phyloP scores from a whole-genome alignment of 2,329 filamentous ascomycete species.

The Boeremia lycopersici region DNA sequence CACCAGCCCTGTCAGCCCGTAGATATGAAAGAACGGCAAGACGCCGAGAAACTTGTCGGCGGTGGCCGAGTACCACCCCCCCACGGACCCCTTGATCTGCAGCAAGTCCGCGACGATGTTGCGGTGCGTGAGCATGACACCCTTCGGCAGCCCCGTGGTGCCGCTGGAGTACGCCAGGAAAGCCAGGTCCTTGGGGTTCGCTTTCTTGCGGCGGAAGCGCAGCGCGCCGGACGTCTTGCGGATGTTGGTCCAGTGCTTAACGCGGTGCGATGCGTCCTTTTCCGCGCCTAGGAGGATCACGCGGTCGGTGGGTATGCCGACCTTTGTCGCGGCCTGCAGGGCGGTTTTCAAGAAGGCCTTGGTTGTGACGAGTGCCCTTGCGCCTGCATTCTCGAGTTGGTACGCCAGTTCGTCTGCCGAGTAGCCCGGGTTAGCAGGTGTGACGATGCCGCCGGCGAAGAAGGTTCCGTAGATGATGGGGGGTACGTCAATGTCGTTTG shows the following conservation, averaged over 20 bases:
- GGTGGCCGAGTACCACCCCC: conserved; percentile 70
- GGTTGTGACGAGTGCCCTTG: conserved; percentile 77
- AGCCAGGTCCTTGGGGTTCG: conserved; percentile 71
- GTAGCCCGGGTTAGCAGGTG: conserved; percentile 85
- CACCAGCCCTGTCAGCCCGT: conserved; percentile 76
- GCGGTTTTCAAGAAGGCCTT: conserved; percentile 67
- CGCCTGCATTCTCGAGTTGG: conserved; percentile 78
- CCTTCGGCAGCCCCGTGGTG: conserved; percentile 53
- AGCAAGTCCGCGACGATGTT: conserved; percentile 67
- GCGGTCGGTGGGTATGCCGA: conserved; percentile 70
- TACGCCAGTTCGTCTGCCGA: conserved; percentile 81
- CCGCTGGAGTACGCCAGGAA: conserved; percentile 69
- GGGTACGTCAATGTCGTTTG: conserved; percentile 83
- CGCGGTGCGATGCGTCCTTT: conserved; percentile 61
- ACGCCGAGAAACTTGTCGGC: conserved; percentile 75
- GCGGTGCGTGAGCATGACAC: conserved; percentile 52
- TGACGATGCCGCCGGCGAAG: conserved; percentile 80
- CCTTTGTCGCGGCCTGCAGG: conserved; percentile 69
- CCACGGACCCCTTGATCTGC: conserved; percentile 85
- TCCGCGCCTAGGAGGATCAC: conserved; percentile 77
- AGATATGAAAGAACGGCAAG: conserved; percentile 90
- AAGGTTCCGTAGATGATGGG: conserved; percentile 75
- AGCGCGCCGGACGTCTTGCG: conserved; percentile 65
- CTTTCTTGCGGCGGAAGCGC: conserved; percentile 64
- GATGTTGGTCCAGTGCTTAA: conserved; percentile 75